Evolutionary conservation across 805 yeast genomes (phyloP).

Genomic region (Metschnikowia rubicola): DNA sequence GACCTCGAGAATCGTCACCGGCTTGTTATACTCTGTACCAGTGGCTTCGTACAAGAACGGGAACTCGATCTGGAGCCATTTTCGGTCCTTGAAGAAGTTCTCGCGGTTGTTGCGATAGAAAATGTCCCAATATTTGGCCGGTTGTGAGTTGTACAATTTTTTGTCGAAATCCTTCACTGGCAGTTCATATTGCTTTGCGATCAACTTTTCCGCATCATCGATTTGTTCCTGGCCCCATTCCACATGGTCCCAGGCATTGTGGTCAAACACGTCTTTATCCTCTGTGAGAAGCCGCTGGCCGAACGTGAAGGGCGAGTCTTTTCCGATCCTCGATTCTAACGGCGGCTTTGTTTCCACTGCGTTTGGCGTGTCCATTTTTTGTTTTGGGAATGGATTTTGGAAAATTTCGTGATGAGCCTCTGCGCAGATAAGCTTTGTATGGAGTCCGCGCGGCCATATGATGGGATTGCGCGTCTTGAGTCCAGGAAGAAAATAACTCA

Average conservation of each 20-base stretch:
- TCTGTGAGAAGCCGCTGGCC: slow-evolving; percentile 78
- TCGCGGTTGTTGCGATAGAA: slow-evolving; percentile 88
- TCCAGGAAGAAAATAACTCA: too few species aligned
- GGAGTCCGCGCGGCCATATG: neutral
- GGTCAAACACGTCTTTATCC: slow-evolving; percentile 81
- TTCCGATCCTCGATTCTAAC: slow-evolving; percentile 58
- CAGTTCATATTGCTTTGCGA: slow-evolving; percentile 66
- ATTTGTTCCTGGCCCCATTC: slow-evolving; percentile 95
- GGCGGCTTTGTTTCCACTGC: slow-evolving; percentile 38
- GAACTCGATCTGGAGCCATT: slow-evolving; percentile 93
- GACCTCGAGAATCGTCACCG: slow-evolving; percentile 75
- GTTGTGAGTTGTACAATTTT: slow-evolving; percentile 71
- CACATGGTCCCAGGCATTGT: slow-evolving; percentile 96
- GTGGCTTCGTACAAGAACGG: slow-evolving; percentile 82
- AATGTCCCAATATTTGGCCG: slow-evolving; percentile 92
- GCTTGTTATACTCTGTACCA: slow-evolving; percentile 58
- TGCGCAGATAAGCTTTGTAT: neutral
- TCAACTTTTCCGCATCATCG: slow-evolving; percentile 67
- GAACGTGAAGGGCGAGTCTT: slow-evolving; percentile 86
- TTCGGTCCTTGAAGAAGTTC: slow-evolving; percentile 93
- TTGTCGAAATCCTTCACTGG: slow-evolving; percentile 92
- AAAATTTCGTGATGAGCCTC: slow-evolving; percentile 8
- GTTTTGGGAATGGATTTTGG: neutral
- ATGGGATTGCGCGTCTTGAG: too few species aligned
- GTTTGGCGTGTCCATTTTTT: neutral